These are phyloP conservation scores for Rubia balearica DNA, from an alignment of 305 asterid genomes.

Conservation along the genomic window DNA sequence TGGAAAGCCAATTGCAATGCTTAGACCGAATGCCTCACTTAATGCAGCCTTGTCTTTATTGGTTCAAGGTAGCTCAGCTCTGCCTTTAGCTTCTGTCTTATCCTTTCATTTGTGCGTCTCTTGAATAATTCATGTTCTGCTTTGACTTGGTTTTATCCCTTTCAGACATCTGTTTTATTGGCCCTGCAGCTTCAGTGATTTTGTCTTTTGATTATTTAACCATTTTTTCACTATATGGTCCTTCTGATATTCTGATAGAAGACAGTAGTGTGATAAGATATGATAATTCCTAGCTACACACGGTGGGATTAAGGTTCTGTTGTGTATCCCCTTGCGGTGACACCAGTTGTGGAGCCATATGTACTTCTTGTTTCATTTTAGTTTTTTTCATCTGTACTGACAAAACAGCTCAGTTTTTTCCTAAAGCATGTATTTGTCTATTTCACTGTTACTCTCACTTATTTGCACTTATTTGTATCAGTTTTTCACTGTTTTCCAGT, in stretches of 20 bases:
- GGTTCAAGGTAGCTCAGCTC: conserved; percentile 45
- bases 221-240: neutral
- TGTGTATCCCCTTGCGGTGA: neutral
- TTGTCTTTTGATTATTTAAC: neutral
- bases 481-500: conserved; percentile 2
- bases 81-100: neutral
- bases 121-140: conserved; percentile 28
- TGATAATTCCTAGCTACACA: neutral
- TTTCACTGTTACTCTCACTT: neutral
- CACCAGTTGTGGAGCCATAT: neutral
- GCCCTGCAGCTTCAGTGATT: neutral
- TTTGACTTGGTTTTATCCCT: neutral
- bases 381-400: neutral
- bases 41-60: conserved; percentile 54
- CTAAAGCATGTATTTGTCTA: neutral
- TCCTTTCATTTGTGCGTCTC: conserved; percentile 20
- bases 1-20: conserved; percentile 55
- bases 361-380: neutral
- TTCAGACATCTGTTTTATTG: neutral
- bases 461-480: neutral
- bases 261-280: neutral
- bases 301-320: neutral
- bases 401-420: neutral
- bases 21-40: conserved; percentile 54
- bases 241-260: neutral